These are phyloP conservation scores for Lathyrus aphaca DNA, from an alignment of 306 rosid genomes.

Conservation along the genomic window DNA sequence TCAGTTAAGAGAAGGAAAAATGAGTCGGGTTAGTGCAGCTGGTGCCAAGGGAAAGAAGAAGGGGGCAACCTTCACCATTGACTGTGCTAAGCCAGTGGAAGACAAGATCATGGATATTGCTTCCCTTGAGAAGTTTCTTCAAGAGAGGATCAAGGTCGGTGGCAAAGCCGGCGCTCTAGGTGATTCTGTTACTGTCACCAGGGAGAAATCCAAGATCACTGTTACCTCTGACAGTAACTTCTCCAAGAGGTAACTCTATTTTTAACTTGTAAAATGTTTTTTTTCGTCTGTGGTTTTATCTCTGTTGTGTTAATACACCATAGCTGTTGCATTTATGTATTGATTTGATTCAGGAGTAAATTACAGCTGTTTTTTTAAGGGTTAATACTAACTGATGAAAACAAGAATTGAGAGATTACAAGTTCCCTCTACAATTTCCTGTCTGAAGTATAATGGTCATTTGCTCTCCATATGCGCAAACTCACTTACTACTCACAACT, in stretches of 20 bases:
- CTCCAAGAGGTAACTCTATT: constrained; percentile 67
- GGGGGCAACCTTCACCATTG: constrained; percentile 77
- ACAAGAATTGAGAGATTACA: no score
- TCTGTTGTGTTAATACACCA: no score
- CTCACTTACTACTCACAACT: no score
- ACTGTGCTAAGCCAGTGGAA: constrained; percentile 91
- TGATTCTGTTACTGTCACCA: constrained; percentile 64
- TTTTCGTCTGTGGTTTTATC: no score
- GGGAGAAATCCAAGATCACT: constrained; percentile 73
- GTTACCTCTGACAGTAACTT: constrained; percentile 78
- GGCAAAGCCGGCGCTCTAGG: constrained; percentile 97
- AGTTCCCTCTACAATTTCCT: no score
- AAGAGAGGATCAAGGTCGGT: constrained; percentile 92
- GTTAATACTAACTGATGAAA: no score
- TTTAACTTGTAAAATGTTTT: no score
- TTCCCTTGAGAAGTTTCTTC: constrained; percentile 90
- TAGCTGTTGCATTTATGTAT: no score
- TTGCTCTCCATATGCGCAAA: no score
- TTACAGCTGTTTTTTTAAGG: no score
- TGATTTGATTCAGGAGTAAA: neutral
- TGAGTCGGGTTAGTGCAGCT: constrained; percentile 77
- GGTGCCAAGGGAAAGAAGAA: constrained; percentile 96
- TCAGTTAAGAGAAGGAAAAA: constrained; percentile 35
- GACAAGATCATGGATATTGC: constrained; percentile 99
- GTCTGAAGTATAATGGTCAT: no score